Conservation (phyloP, 495 filamentous ascomycete genomes). For the Aspergillus ellipticus region DNA sequence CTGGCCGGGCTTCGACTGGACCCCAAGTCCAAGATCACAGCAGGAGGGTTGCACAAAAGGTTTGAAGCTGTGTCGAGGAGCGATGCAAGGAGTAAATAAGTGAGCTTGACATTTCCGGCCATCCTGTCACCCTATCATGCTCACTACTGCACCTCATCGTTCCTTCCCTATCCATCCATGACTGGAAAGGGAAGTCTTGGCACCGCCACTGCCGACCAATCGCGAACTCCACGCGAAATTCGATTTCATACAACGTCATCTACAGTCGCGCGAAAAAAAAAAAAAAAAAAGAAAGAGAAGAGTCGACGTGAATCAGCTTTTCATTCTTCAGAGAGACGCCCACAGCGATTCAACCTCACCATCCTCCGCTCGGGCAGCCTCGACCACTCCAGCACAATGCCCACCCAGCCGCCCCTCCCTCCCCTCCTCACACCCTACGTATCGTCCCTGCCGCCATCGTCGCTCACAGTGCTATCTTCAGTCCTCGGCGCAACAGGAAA, state of each 20-base stretch:
- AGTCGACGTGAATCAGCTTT: background rate
- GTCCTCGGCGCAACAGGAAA: constrained; percentile 68
- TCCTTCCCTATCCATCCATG: background rate
- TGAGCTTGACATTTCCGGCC: no score
- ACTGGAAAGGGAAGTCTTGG: constrained; percentile 11
- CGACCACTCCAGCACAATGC: constrained; percentile 29
- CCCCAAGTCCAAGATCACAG: no score
- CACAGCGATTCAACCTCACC: background rate
- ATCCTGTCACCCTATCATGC: no score
- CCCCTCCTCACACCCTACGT: constrained; percentile 67
- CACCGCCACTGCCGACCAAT: constrained; percentile 26
- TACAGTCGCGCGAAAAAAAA: background rate
- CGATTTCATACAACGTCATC: constrained; percentile 32
- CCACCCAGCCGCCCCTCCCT: constrained; percentile 55
- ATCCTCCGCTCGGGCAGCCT: background rate
- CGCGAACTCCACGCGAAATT: constrained; percentile 23
- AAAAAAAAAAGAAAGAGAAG: background rate
- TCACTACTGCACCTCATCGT: background rate
- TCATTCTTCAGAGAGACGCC: background rate
- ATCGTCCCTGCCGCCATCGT: constrained; percentile 37
- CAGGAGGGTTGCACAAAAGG: no score
- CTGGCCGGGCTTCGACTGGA: no score
- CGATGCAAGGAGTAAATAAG: no score
- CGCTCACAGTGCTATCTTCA: constrained; percentile 69
- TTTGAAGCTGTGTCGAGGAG: no score